A percentile compares a stretch with the other conserved stretches of the same genome.
Evolutionary conservation across 306 rosid genomes (phyloP).

Genomic region (Astragalus glycyphyllos): DNA sequence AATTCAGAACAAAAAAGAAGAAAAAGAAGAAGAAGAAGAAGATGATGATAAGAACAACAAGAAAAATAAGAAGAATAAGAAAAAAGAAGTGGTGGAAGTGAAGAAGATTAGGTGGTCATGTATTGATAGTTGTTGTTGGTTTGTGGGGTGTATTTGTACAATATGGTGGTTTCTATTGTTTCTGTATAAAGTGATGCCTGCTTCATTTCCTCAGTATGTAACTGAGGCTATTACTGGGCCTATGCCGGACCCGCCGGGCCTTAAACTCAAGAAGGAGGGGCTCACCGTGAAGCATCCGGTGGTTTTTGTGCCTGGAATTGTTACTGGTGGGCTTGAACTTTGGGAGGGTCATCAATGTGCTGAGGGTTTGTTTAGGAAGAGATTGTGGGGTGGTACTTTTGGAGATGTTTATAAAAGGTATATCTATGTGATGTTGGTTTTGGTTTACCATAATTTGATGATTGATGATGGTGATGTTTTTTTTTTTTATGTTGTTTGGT

Average conservation of each 20-base stretch:
- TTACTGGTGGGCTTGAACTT: conserved; percentile 81
- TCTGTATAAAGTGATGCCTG: conserved; percentile 70
- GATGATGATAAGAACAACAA: conserved; percentile 4
- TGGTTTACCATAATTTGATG: conserved; percentile 21
- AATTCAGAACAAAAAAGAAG: conserved; percentile 7
- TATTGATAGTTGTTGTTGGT: conserved; percentile 78
- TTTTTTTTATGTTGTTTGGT: background rate
- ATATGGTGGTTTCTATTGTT: conserved; percentile 80
- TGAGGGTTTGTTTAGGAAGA: conserved; percentile 75
- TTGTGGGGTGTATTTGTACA: conserved; percentile 67
- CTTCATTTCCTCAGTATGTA: conserved; percentile 78
- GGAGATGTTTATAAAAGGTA: conserved; percentile 87
- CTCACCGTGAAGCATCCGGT: conserved; percentile 74
- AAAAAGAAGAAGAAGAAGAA: conserved; percentile 28
- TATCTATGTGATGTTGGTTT: background rate
- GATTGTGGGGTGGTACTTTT: conserved; percentile 87
- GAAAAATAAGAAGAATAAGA: conserved; percentile 30
- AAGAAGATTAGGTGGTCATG: conserved; percentile 72
- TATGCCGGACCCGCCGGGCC: conserved; percentile 78
- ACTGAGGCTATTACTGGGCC: conserved; percentile 79
- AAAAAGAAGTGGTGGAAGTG: conserved; percentile 6
- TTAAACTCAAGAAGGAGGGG: conserved; percentile 75
- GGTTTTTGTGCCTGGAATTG: conserved; percentile 84
- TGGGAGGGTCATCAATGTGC: conserved; percentile 90
- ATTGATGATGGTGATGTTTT: background rate